Conservation (phyloP, 2,329 filamentous ascomycete genomes). For the Cercospora zeina region DNA sequence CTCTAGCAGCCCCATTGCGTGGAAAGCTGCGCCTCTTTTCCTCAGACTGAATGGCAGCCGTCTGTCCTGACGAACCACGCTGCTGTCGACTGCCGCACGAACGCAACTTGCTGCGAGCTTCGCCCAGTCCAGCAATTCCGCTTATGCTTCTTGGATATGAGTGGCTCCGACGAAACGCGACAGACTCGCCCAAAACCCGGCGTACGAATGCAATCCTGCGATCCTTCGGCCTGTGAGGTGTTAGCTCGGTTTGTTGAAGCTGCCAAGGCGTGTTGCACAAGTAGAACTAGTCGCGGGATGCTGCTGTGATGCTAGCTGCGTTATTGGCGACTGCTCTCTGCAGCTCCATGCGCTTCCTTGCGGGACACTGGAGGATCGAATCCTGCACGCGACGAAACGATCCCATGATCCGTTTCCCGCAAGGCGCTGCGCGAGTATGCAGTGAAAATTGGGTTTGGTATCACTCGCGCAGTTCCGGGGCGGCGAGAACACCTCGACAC, state of each 20-base stretch:
- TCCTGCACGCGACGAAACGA: not conserved
- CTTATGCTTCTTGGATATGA: not conserved
- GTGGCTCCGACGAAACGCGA: not conserved
- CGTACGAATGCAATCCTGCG: not conserved
- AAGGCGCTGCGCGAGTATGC: not conserved
- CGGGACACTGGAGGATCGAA: not conserved
- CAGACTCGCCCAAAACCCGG: not conserved
- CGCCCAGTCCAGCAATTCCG: not conserved
- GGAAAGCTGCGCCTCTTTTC: not conserved
- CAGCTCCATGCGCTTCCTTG: not conserved
- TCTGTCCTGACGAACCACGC: not conserved
- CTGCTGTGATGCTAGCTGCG: not conserved
- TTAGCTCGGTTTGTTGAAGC: not conserved
- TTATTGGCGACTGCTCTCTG: not conserved
- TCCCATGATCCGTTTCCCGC: not conserved
- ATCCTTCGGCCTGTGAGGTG: not conserved
- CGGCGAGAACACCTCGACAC: not conserved
- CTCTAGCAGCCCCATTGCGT: constrained; percentile 44
- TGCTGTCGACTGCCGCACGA: not conserved
- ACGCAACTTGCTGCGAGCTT: not conserved
- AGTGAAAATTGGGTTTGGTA: not conserved
- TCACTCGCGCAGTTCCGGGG: not conserved
- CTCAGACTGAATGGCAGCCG: not conserved
- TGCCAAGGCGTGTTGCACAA: not conserved
- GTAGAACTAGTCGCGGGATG: not conserved